Conservation (phyloP, 331 rosid species). For the Prunus yedoensis region DNA sequence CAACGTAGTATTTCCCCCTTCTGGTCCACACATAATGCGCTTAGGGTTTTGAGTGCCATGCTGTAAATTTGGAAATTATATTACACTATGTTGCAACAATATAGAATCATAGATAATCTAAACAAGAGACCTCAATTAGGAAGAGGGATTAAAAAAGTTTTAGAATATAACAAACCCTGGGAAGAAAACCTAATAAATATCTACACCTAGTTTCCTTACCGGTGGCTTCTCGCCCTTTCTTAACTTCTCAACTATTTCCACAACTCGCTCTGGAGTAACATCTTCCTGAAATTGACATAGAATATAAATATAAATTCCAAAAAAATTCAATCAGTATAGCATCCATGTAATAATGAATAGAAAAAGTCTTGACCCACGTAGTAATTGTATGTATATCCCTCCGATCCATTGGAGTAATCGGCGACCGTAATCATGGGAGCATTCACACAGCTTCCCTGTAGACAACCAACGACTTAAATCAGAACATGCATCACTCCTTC, state of each 20-base stretch:
- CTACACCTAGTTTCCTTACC: conserved; percentile 50
- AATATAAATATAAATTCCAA: conserved; percentile 8
- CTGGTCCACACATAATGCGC: conserved; percentile 80
- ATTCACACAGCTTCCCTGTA: conserved; percentile 95
- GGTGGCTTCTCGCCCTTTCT: conserved; percentile 87
- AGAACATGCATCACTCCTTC: conserved; percentile 1
- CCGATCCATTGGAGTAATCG: conserved; percentile 92
- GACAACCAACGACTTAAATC: conserved; percentile 27
- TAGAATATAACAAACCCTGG: not conserved
- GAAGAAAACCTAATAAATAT: not conserved
- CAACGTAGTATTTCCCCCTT: conserved; percentile 92
- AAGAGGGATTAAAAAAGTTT: not conserved
- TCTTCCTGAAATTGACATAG: conserved; percentile 72
- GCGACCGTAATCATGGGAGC: conserved; percentile 99
- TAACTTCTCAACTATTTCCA: conserved; percentile 82
- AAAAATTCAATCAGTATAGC: not conserved
- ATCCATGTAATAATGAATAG: not conserved
- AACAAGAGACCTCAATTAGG: not conserved
- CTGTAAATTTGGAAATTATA: conserved; percentile 36
- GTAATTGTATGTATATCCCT: conserved; percentile 89
- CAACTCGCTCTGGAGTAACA: conserved; percentile 75
- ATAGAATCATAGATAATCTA: not conserved
- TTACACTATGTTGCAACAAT: not conserved
- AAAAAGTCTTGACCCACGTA: conserved; percentile 49
- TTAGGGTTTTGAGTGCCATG: conserved; percentile 84